Base-by-base conservation (phyloP, 176 grass and related monocot genomes). In the Bothriochloa decipiens region DNA sequence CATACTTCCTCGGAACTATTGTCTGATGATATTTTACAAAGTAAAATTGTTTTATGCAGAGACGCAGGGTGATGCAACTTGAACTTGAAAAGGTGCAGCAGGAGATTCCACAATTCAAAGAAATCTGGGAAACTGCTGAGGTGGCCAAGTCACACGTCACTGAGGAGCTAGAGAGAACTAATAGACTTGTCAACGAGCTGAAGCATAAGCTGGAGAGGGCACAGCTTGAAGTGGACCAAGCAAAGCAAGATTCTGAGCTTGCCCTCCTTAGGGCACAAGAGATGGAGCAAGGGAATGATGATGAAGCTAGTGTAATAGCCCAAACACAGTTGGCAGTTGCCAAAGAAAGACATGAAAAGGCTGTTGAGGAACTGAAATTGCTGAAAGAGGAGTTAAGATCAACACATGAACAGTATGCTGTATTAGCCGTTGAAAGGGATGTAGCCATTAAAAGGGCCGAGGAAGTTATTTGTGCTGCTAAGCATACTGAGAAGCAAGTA, bases 221-320 rank as follows among this genome's bases (percentile, higher is more conserved):
- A 75, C 85, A 93, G 49, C 82, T 89, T 87, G 96, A 95, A 84
- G 81, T 92, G 46, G 91, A 82, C 63, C 93, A 93, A 77, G 91
- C 93, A 79, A 91, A 91, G 83, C 93, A 98, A 82, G 96, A 98
- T 84, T 95, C 83, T 50, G 93, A 98, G 75, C 80, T 98, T 62
- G 93, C 89, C 36, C 83, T 90, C 50, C 76, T 93, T 57, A 90
- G 93, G 70, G 81, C 83, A 22, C 79, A 93, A 78, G 93, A 95
- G 84, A 90, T 95, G 72, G 90, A 93, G 68, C 87, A 87, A 68
- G 95, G 95, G 22, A 93, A 93, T 83, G 77, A 83, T 13, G 82
- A 88, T 77, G 90, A 86, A 80, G 86, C 92, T 39, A 97, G 95
- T 68, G 82, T 97, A 60, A 86, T 88, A 69, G 80, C 90, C 20